phyloP scores from a whole-genome alignment of 139 green algal species.

The Pleodorina starrii region DNA sequence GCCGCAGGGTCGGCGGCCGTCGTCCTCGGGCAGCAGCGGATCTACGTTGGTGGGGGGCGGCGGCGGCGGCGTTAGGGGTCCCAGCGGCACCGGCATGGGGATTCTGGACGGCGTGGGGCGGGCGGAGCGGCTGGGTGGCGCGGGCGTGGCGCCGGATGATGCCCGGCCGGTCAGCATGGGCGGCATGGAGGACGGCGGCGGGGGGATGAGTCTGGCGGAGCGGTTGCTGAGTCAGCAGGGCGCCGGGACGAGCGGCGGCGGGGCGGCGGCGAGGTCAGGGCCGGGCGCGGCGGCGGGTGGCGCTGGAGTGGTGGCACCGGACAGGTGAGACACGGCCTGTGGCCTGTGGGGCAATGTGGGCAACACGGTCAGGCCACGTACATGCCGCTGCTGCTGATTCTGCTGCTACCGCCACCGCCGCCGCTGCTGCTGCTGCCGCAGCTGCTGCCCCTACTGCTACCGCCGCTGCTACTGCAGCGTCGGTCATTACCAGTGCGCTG shows the following conservation, averaged over 20 bases:
- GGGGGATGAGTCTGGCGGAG: background rate
- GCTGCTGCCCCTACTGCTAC: too few species aligned
- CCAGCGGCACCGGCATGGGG: constrained; percentile 14
- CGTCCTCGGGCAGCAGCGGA: constrained; percentile 4
- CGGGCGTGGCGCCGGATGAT: constrained; percentile 55
- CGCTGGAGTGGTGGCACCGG: background rate
- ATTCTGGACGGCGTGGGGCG: background rate
- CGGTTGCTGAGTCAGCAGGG: constrained; percentile 17
- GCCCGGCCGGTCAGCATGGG: constrained; percentile 39
- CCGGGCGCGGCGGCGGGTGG: background rate
- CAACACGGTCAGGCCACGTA: too few species aligned
- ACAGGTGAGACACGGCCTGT: constrained; percentile 30
- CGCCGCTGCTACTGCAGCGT: too few species aligned
- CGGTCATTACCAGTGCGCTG: too few species aligned
- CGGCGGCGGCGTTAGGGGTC: background rate
- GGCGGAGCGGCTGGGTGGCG: constrained; percentile 34
- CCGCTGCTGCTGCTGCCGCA: too few species aligned
- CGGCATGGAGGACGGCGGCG: background rate
- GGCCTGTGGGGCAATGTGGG: too few species aligned
- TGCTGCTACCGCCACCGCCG: too few species aligned
- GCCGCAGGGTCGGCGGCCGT: background rate
- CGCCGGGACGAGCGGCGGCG: background rate
- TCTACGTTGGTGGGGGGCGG: too few species aligned
- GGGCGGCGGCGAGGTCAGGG: too few species aligned
- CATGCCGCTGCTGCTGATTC: too few species aligned